Evolutionary conservation across 257 asterid genomes (phyloP).

Genomic region (Avicennia marina): DNA sequence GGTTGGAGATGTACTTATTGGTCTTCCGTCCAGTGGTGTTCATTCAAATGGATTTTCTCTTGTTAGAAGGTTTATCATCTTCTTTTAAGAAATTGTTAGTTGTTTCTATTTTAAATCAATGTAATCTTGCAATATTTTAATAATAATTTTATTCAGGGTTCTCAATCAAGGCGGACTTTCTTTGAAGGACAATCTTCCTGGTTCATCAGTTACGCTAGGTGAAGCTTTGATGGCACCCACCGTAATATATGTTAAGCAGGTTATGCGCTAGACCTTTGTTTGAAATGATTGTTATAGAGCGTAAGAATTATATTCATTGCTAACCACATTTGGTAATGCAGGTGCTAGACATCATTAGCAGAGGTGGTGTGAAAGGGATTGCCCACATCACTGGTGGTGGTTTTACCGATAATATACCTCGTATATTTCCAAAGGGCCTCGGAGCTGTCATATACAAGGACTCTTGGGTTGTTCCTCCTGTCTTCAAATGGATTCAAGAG

Average conservation of each 20-base stretch:
- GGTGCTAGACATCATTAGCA: conserved; percentile 80
- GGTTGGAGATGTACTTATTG: conserved; percentile 77
- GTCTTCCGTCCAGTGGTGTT: conserved; percentile 95
- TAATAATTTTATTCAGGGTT: conserved; percentile 50
- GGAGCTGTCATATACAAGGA: conserved; percentile 65
- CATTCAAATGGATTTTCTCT: conserved; percentile 94
- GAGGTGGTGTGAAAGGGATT: conserved; percentile 93
- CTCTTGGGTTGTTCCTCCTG: conserved; percentile 78
- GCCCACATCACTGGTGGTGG: conserved; percentile 99
- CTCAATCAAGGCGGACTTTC: conserved; percentile 71
- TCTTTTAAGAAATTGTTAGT: not conserved
- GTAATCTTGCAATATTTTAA: no score
- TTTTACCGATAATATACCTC: conserved; percentile 91
- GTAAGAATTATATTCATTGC: not conserved
- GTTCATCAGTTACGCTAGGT: conserved; percentile 52
- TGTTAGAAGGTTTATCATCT: conserved; percentile 61
- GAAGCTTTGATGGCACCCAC: conserved; percentile 97
- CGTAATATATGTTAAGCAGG: conserved; percentile 88
- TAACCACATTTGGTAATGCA: conserved; percentile 16
- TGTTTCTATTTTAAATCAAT: not conserved
- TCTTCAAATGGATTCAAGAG: conserved; percentile 93
- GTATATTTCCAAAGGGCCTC: conserved; percentile 81
- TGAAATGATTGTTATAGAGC: not conserved
- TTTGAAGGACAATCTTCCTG: conserved; percentile 64
- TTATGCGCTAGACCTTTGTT: conserved; percentile 15